phyloP scores from a whole-genome alignment of 257 asterid species.

The Plantago ovata region DNA sequence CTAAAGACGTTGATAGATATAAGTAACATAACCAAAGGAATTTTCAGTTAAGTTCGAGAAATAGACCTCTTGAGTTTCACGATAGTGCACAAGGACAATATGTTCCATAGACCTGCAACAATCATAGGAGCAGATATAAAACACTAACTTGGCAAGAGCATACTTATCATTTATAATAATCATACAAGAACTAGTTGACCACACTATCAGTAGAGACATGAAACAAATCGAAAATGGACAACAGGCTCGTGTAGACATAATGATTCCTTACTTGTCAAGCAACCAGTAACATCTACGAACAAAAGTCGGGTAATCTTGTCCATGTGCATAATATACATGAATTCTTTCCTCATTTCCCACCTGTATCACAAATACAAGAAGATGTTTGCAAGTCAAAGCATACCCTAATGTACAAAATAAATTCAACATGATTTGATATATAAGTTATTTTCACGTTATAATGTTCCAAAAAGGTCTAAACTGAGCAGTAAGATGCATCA shows the following conservation, averaged over 20 bases:
- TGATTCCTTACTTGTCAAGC: constrained; percentile 77
- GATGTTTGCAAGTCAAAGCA: constrained; percentile 24
- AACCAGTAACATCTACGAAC: constrained; percentile 99
- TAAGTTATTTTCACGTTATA: constrained; percentile 9
- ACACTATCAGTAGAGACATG: constrained; percentile 10
- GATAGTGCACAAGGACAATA: constrained; percentile 96
- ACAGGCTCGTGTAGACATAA: constrained; percentile 11
- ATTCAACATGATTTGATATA: constrained; percentile 3
- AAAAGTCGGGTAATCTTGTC: constrained; percentile 83
- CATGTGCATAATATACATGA: constrained; percentile 99
- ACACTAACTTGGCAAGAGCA: constrained; percentile 15
- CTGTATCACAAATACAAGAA: constrained; percentile 38
- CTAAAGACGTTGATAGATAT: background rate
- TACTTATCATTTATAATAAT: constrained; percentile 12
- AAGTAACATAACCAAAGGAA: constrained; percentile 9
- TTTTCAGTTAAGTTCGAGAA: constrained; percentile 16
- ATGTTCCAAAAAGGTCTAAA: background rate
- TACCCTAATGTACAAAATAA: constrained; percentile 13
- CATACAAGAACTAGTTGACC: constrained; percentile 16
- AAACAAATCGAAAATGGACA: constrained; percentile 11
- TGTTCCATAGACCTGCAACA: constrained; percentile 84
- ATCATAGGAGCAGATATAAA: constrained; percentile 15
- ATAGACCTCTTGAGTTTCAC: constrained; percentile 95
- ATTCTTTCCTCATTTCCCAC: constrained; percentile 94
- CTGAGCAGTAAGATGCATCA: too few species aligned